Conservation (phyloP, 140 eudicot genomes). For the Erigeron philadelphicus region DNA sequence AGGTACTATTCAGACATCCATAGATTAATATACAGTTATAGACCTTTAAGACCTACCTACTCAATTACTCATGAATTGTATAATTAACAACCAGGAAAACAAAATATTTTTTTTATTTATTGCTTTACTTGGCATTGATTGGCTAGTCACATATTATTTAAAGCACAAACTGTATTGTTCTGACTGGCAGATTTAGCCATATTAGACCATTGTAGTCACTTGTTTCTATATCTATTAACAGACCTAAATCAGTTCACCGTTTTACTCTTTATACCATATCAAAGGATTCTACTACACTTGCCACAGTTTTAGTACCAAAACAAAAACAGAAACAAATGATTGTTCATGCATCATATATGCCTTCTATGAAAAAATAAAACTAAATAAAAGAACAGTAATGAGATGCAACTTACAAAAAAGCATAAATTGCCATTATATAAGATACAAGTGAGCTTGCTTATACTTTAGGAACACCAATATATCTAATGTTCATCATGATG, state of each 20-base stretch:
- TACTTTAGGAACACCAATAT: background rate
- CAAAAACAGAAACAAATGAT: background rate
- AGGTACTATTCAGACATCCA: background rate
- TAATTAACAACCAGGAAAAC: background rate
- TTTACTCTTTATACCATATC: background rate
- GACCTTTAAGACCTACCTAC: background rate
- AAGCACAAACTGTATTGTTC: background rate
- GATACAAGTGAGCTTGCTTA: background rate
- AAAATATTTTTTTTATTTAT: background rate
- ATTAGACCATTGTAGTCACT: background rate
- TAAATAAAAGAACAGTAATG: background rate
- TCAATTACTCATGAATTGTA: background rate
- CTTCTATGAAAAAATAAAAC: background rate
- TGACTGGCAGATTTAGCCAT: background rate
- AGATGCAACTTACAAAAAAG: background rate
- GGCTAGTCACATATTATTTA: background rate
- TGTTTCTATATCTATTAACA: background rate
- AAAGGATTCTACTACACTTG: background rate
- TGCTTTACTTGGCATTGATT: background rate
- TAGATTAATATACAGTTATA: background rate
- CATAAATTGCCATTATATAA: background rate
- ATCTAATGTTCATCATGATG: background rate
- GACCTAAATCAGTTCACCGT: background rate
- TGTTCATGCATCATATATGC: background rate
- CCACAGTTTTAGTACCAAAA: background rate